Percentiles rank a stretch among this genome's conserved stretches.
phyloP scores from a whole-genome alignment of 1,284 basidiomycete species.

The Boletellus deceptivus region DNA sequence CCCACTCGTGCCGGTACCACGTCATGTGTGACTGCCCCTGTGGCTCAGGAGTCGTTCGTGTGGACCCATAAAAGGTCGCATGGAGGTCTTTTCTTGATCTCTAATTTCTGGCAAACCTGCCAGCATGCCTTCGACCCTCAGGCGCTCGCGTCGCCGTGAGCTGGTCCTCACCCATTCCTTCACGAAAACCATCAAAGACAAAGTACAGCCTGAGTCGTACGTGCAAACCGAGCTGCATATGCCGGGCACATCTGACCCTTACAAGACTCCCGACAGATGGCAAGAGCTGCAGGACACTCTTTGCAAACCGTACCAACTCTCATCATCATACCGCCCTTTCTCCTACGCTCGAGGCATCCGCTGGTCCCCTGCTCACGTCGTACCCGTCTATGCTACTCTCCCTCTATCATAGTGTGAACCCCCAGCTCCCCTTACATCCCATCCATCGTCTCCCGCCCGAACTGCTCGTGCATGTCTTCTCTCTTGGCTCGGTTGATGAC shows the following conservation, averaged over 20 bases:
- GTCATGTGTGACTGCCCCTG: slow-evolving; percentile 25
- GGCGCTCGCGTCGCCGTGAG: slow-evolving; percentile 37
- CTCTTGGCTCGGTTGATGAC: slow-evolving; percentile 55
- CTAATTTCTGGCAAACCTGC: slow-evolving; percentile 13
- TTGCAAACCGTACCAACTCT: slow-evolving; percentile 27
- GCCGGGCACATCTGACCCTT: slow-evolving; percentile 5
- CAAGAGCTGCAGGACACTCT: slow-evolving; percentile 20
- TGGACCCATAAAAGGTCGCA: slow-evolving; percentile 30
- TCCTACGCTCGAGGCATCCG: slow-evolving; percentile 12
- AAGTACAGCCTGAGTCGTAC: slow-evolving; percentile 33
- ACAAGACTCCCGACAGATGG: slow-evolving; percentile 18
- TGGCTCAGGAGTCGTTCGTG: slow-evolving; percentile 24
- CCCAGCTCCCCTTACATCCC: slow-evolving; percentile 37
- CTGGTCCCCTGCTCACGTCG: slow-evolving; percentile 13
- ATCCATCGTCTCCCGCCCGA: slow-evolving; percentile 59
- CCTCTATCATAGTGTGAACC: slow-evolving; percentile 20
- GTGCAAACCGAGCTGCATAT: neutral
- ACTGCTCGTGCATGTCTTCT: slow-evolving; percentile 59
- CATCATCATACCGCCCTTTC: slow-evolving; percentile 1
- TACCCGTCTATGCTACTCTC: slow-evolving; percentile 31
- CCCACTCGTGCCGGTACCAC: slow-evolving; percentile 9
- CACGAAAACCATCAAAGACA: slow-evolving; percentile 37
- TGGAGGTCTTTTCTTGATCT: slow-evolving; percentile 13
- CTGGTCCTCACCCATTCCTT: slow-evolving; percentile 36
- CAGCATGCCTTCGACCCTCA: slow-evolving; percentile 38